Evolutionary conservation across 179 eudicot genomes (phyloP).

Genomic region (Vitellaria paradoxa): DNA sequence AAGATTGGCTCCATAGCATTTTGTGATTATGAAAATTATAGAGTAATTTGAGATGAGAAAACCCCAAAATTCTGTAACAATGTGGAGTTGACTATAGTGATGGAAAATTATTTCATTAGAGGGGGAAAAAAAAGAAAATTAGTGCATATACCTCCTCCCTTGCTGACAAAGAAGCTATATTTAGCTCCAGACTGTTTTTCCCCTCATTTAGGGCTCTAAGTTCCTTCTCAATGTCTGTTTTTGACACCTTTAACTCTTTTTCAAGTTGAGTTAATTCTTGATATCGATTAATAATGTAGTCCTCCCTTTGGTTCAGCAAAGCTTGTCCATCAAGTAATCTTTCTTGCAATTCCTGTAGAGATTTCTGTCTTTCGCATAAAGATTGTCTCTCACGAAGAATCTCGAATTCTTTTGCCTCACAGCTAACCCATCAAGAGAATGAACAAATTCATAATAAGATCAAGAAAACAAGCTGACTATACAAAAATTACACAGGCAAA

Average conservation of each 20-base stretch:
- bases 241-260: conserved; percentile 61
- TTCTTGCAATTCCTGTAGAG: conserved; percentile 64
- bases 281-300: conserved; percentile 49
- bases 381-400: conserved; percentile 70
- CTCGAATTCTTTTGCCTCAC: conserved; percentile 81
- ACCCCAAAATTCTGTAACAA: background rate
- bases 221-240: conserved; percentile 52
- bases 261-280: conserved; percentile 56
- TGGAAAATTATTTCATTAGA: background rate
- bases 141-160: conserved; percentile 66
- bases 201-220: conserved; percentile 41
- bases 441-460: background rate
- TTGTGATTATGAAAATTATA: background rate
- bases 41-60: background rate
- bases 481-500: background rate
- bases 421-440: conserved; percentile 36
- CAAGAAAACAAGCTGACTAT: background rate
- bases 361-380: conserved; percentile 62
- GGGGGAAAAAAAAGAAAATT: background rate
- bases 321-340: conserved; percentile 74
- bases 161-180: conserved; percentile 49
- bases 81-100: background rate
- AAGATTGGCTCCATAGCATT: background rate
- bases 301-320: conserved; percentile 80
- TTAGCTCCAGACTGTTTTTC: conserved; percentile 41